Percentiles rank a stretch among this genome's conserved stretches.
Evolutionary conservation across 2,329 filamentous ascomycete species (phyloP).

Genomic region (Stachybotrys elegans): DNA sequence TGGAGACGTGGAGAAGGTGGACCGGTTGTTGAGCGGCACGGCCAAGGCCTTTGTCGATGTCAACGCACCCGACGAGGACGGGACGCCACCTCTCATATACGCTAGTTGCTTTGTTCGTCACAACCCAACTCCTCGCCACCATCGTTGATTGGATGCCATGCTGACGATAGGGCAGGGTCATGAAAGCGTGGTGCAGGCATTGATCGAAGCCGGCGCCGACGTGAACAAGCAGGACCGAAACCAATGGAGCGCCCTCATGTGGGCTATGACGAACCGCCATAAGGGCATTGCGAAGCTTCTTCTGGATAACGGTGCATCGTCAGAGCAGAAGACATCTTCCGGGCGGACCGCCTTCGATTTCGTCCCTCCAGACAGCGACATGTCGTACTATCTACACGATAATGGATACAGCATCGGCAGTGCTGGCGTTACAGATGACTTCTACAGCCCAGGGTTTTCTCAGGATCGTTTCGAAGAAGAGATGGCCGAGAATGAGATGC

Average conservation of each 20-base stretch:
- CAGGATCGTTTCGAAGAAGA: constrained; percentile 96
- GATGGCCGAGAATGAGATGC: constrained; percentile 93
- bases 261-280: constrained; percentile 98
- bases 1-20: constrained; percentile 79
- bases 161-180: constrained; percentile 58
- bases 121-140: constrained; percentile 1
- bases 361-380: constrained; percentile 89
- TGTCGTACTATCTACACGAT: constrained; percentile 91
- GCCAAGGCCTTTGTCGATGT: constrained; percentile 75
- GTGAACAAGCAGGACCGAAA: constrained; percentile 95
- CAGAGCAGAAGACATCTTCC: constrained; percentile 89
- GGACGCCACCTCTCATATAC: constrained; percentile 94
- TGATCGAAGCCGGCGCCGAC: constrained; percentile 80
- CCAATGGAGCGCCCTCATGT: constrained; percentile 97
- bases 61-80: constrained; percentile 86
- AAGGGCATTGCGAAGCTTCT: constrained; percentile 92
- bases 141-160: background rate
- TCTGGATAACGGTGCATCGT: constrained; percentile 89
- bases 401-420: constrained; percentile 88
- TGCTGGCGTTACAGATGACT: constrained; percentile 78
- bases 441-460: constrained; percentile 86
- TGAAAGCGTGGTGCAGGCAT: constrained; percentile 75
- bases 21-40: constrained; percentile 67
- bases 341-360: constrained; percentile 95
- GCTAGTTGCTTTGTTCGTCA: constrained; percentile 92